These are phyloP conservation scores for Thermothelomyces thermophilus DNA, from an alignment of 2,329 filamentous ascomycete species.

Conservation along the genomic window DNA sequence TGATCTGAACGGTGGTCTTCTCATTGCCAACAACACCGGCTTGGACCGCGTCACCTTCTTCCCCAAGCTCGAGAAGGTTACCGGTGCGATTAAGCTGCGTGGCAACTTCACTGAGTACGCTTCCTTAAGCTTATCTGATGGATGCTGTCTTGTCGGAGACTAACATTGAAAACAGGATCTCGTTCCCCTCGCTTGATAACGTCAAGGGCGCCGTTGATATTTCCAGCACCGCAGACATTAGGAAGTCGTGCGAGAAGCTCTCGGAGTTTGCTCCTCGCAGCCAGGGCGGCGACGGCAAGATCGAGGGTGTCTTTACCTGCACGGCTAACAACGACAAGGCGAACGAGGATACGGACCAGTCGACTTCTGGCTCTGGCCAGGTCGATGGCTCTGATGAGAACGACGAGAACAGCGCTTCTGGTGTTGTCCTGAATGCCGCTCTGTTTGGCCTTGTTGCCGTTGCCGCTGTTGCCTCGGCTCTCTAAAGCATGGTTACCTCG, in stretches of 20 bases:
- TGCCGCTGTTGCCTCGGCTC: conserved; percentile 43
- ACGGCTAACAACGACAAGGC: conserved; percentile 44
- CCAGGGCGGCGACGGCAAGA: conserved; percentile 34
- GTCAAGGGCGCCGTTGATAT: conserved; percentile 69
- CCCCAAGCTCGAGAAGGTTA: conserved; percentile 59
- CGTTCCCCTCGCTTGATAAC: conserved; percentile 58
- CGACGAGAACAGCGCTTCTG: conserved; percentile 38
- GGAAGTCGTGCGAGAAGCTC: conserved; percentile 48
- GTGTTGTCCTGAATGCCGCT: conserved; percentile 41
- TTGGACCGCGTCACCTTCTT: conserved; percentile 62
- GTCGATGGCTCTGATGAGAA: conserved; percentile 19
- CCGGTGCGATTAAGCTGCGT: conserved; percentile 75
- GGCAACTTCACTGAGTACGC: conserved; percentile 78
- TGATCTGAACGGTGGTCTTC: conserved; percentile 69
- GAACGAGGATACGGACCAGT: conserved; percentile 41
- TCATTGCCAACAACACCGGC: conserved; percentile 83
- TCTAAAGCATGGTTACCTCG: conserved; percentile 25
- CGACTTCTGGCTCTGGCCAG: conserved; percentile 28
- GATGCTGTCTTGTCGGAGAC: conserved; percentile 19
- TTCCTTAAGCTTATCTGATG: conserved; percentile 21
- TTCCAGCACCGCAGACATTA: conserved; percentile 57
- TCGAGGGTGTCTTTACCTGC: conserved; percentile 47
- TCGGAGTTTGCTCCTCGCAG: conserved; percentile 36
- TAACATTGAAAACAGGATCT: conserved; percentile 49
- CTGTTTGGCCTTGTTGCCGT: conserved; percentile 42